These are phyloP conservation scores for Serendipita sp. DNA, from an alignment of 768 basidiomycete genomes.

Conservation along the genomic window DNA sequence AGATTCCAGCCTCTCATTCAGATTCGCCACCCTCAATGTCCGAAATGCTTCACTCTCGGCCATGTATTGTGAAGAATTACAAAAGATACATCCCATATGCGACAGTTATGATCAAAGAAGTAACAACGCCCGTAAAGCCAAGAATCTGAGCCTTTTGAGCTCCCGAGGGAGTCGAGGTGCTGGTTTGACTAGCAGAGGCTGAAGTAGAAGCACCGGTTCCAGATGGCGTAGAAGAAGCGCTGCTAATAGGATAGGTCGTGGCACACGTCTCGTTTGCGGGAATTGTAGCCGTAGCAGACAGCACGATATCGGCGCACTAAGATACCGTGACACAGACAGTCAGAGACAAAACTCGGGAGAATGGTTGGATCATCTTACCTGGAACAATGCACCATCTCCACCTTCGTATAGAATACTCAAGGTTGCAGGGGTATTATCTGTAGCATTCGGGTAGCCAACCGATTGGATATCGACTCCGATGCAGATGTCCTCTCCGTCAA, in stretches of 20 bases:
- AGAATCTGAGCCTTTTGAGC: neutral
- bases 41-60: too few relatives aligned
- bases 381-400: constrained; percentile 57
- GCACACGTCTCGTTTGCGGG: constrained; percentile 22
- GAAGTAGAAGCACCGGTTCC: neutral
- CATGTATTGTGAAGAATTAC: too few relatives aligned
- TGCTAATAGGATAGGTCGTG: neutral
- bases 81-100: too few relatives aligned
- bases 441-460: constrained; percentile 33
- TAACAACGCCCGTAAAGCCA: neutral
- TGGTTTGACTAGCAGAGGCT: neutral
- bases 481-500: constrained; percentile 46
- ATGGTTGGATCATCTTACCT: constrained; percentile 27
- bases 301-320: constrained; percentile 67
- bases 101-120: too few relatives aligned
- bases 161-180: neutral
- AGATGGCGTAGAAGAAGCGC: neutral
- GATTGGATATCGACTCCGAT: constrained; percentile 45
- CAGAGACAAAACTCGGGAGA: neutral
- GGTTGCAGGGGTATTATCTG: constrained; percentile 56
- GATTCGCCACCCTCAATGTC: too few relatives aligned
- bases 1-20: neutral
- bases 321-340: too few relatives aligned
- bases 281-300: constrained; percentile 37
- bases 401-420: constrained; percentile 52